A percentile compares a stretch with the other conserved stretches of the same genome.
phyloP scores from a whole-genome alignment of 73 alveolate genomes.

The Paramecium primaurelia region DNA sequence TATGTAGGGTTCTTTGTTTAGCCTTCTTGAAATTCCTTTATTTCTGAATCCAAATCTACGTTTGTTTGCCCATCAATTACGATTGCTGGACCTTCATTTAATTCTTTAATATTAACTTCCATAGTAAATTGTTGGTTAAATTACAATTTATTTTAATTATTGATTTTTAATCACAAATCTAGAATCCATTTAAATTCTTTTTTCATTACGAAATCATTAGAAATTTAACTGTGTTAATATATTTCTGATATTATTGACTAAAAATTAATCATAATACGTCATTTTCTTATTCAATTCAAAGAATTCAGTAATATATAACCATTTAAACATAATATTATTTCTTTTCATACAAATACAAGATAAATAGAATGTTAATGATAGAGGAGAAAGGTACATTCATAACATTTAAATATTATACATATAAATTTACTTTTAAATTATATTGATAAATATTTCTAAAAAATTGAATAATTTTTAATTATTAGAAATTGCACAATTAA shows the following conservation, averaged over 20 bases:
- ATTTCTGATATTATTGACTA: not conserved
- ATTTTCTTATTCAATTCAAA: not conserved
- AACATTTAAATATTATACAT: no score
- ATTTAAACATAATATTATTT: not conserved
- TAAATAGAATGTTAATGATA: not conserved
- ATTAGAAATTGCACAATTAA: not conserved
- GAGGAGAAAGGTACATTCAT: not conserved
- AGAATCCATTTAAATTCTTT: not conserved
- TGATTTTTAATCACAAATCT: not conserved
- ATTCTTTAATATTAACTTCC: not conserved
- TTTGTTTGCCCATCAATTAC: not conserved
- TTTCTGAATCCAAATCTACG: not conserved
- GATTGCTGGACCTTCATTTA: not conserved
- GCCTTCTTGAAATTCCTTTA: not conserved
- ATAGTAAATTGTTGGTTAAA: not conserved
- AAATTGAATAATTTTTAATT: not conserved
- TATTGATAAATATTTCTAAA: not conserved
- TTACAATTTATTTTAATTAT: not conserved
- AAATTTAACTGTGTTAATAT: not conserved
- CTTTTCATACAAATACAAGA: not conserved
- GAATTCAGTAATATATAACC: not conserved
- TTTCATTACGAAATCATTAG: not conserved
- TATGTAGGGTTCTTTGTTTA: not conserved
- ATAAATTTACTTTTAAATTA: not conserved
- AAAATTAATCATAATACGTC: not conserved